Percentiles rank a stretch among this genome's conserved stretches.
Evolutionary conservation across 441 rosid species (phyloP).

Genomic region (Omphalea diandra): DNA sequence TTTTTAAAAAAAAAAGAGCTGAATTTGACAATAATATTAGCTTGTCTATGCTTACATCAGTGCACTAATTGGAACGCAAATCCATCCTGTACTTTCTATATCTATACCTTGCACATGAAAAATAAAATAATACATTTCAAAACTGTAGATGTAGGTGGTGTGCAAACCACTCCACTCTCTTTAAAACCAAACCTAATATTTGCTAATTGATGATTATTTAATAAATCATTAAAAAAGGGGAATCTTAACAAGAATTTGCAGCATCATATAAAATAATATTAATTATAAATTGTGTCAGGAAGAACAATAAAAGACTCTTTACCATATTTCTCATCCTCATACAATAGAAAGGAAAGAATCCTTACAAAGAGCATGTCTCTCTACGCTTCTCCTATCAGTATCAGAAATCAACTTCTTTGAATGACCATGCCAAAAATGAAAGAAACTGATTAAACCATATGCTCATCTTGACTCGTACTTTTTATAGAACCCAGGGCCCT

Average conservation of each 20-base stretch:
- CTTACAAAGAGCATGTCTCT: constrained; percentile 45
- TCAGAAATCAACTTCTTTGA: constrained; percentile 56
- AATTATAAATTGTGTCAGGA: not conserved
- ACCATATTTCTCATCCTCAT: not conserved
- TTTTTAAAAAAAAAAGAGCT: not conserved
- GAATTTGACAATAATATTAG: constrained; percentile 8
- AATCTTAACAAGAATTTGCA: not conserved
- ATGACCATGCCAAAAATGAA: constrained; percentile 47
- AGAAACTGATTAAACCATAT: constrained; percentile 51
- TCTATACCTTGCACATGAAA: constrained; percentile 39
- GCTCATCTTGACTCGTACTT: constrained; percentile 68
- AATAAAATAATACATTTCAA: not conserved
- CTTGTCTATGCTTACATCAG: constrained; percentile 35
- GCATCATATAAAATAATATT: not conserved
- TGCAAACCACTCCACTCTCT: not conserved
- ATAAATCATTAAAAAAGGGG: too few species aligned
- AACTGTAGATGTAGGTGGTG: not conserved
- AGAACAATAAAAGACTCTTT: not conserved
- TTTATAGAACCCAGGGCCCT: constrained; percentile 57
- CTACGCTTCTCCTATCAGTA: constrained; percentile 31
- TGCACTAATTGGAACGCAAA: constrained; percentile 32
- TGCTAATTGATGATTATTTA: too few species aligned
- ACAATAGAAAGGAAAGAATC: not conserved
- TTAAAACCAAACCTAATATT: not conserved
- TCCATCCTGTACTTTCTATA: constrained; percentile 37